A percentile compares a stretch with the other conserved stretches of the same genome.
phyloP scores from a whole-genome alignment of 83 land plant genomes.

The Picea abies region DNA sequence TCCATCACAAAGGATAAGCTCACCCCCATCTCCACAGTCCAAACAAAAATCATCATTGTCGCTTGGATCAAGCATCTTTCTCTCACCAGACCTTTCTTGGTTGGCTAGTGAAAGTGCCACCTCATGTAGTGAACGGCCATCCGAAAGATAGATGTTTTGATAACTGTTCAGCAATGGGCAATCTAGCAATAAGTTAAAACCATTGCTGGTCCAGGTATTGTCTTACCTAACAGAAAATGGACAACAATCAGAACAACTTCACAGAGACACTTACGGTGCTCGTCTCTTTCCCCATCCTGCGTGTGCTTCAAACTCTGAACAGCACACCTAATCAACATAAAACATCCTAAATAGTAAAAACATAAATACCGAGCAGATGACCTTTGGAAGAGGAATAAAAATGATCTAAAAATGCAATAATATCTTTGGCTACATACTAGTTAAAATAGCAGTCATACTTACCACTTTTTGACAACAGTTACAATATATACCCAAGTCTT shows the following conservation, averaged over 20 bases:
- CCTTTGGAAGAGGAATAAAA: not conserved
- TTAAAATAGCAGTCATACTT: slow-evolving; percentile 12
- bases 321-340: slow-evolving; percentile 39
- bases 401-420: not conserved
- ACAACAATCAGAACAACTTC: not conserved
- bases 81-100: slow-evolving; percentile 11
- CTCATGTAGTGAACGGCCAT: slow-evolving; percentile 44
- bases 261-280: slow-evolving; percentile 37
- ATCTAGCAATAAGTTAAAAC: not conserved
- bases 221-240: not conserved
- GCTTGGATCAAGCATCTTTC: not conserved
- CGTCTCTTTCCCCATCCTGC: slow-evolving; percentile 56
- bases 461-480: slow-evolving; percentile 48
- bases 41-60: slow-evolving; percentile 35
- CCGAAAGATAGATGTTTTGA: slow-evolving; percentile 35
- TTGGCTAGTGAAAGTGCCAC: slow-evolving; percentile 33
- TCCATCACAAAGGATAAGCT: slow-evolving; percentile 39
- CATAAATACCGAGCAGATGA: not conserved
- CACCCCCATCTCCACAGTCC: slow-evolving; percentile 46
- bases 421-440: not conserved
- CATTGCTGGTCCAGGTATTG: not conserved
- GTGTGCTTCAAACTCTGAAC: slow-evolving; percentile 50
- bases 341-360: not conserved
- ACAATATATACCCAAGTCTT: slow-evolving; percentile 40
- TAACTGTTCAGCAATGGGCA: slow-evolving; percentile 28